These are phyloP conservation scores for Hypsizygus marmoreus DNA, from an alignment of 768 basidiomycete genomes.

Conservation along the genomic window DNA sequence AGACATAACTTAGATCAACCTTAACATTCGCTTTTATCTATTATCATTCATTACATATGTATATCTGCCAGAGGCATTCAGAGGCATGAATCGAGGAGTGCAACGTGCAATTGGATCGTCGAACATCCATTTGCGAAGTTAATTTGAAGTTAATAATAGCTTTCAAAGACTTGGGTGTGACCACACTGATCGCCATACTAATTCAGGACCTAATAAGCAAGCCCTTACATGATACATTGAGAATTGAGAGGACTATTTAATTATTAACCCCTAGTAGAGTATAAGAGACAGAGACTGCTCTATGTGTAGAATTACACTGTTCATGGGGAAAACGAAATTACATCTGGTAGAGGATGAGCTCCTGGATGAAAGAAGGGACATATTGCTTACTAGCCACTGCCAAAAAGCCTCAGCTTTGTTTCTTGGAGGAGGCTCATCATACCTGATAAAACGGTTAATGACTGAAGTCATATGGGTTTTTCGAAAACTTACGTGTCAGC, in stretches of 20 bases:
- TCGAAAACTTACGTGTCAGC: slow-evolving; percentile 50
- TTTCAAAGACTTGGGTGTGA: too few relatives aligned
- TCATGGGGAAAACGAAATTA: slow-evolving; percentile 3
- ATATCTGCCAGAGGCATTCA: slow-evolving; percentile 20
- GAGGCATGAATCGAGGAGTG: slow-evolving; percentile 8
- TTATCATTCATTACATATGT: slow-evolving; percentile 18
- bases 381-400: slow-evolving; percentile 71
- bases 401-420: slow-evolving; percentile 74
- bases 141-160: too few relatives aligned
- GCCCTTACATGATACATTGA: too few relatives aligned
- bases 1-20: slow-evolving; percentile 49
- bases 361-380: slow-evolving; percentile 23
- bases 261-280: too few relatives aligned
- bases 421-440: slow-evolving; percentile 71
- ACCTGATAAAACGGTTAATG: slow-evolving; percentile 28
- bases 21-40: slow-evolving; percentile 10
- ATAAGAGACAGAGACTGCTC: too few relatives aligned
- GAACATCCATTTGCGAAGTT: too few relatives aligned
- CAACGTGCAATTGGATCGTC: too few relatives aligned
- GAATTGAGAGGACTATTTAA: too few relatives aligned
- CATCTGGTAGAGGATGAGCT: background rate
- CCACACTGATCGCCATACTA: too few relatives aligned
- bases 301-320: too few relatives aligned
- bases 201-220: too few relatives aligned
- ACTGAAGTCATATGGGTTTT: background rate